Evolutionary conservation across 176 grass and related monocot species (phyloP).

Genomic region (Paspalum vaginatum): DNA sequence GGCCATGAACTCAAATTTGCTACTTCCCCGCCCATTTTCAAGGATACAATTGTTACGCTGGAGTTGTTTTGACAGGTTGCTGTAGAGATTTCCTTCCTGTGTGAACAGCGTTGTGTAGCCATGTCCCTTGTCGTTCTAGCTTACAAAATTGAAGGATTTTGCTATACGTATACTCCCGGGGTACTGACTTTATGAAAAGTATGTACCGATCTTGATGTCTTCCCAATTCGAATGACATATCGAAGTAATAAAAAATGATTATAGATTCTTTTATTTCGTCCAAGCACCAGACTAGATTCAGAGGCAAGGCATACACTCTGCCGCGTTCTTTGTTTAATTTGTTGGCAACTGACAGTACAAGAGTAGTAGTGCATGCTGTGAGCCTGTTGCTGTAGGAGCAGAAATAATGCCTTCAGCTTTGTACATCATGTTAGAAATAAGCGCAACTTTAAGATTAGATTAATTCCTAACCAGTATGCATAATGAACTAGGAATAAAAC

Average conservation of each 20-base stretch:
- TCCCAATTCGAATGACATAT: neutral
- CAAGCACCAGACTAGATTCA: neutral
- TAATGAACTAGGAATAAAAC: too few species aligned
- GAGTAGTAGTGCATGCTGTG: too few species aligned
- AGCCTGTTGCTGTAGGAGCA: too few species aligned
- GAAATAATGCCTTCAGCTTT: too few species aligned
- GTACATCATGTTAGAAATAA: too few species aligned
- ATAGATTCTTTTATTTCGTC: neutral
- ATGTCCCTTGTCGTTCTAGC: slow-evolving; percentile 22
- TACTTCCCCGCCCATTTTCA: slow-evolving; percentile 28
- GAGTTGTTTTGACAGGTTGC: neutral
- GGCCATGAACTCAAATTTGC: neutral
- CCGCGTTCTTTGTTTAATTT: neutral
- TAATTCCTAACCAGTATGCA: too few species aligned
- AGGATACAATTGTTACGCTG: neutral
- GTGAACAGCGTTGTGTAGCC: slow-evolving; percentile 32
- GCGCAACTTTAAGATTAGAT: too few species aligned
- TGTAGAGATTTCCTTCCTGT: slow-evolving; percentile 26
- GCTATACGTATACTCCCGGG: too few species aligned
- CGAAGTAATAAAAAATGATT: slow-evolving; percentile 17
- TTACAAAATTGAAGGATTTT: slow-evolving; percentile 27
- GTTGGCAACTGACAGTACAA: neutral
- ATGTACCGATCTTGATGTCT: neutral
- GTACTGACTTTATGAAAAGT: neutral
- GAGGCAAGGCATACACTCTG: too few species aligned